These are phyloP conservation scores for Nemania abortiva DNA, from an alignment of 2,329 filamentous ascomycete species.

Conservation along the genomic window DNA sequence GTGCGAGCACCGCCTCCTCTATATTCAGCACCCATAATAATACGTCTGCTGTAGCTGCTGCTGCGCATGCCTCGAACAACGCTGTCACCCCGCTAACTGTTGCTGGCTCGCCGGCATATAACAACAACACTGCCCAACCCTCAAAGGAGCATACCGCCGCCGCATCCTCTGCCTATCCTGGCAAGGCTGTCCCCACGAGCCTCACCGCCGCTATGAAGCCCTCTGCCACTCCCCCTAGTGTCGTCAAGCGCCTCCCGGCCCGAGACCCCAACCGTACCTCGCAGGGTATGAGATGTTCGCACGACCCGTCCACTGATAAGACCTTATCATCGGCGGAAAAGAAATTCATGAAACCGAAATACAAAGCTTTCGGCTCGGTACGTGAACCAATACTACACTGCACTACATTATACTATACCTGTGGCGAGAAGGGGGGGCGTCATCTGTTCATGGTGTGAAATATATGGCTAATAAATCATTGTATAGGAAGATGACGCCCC, in stretches of 20 bases:
- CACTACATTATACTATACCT: constrained; percentile 53
- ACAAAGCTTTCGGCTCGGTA: constrained; percentile 75
- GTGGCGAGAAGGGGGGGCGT: constrained; percentile 68
- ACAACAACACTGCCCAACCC: constrained; percentile 59
- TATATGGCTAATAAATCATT: constrained; percentile 72
- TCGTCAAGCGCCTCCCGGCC: constrained; percentile 62
- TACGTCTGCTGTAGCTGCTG: constrained; percentile 56
- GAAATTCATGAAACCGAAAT: constrained; percentile 70
- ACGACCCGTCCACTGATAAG: constrained; percentile 65
- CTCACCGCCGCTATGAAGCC: constrained; percentile 49
- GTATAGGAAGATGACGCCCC: constrained; percentile 82
- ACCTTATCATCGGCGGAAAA: constrained; percentile 64
- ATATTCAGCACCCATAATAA: constrained; percentile 70
- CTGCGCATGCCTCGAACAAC: constrained; percentile 57
- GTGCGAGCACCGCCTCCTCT: constrained; percentile 77
- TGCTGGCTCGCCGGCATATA: constrained; percentile 64
- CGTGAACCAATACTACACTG: constrained; percentile 60
- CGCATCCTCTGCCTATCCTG: constrained; percentile 58
- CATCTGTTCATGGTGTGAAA: constrained; percentile 66
- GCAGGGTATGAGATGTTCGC: constrained; percentile 69
- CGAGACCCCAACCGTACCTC: constrained; percentile 67
- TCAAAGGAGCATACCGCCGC: constrained; percentile 68
- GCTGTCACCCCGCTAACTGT: constrained; percentile 65
- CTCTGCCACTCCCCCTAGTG: constrained; percentile 45
- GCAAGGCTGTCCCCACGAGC: constrained; percentile 53